Conservation (phyloP, 129 eudicot genomes). For the Kitagawia praeruptora region DNA sequence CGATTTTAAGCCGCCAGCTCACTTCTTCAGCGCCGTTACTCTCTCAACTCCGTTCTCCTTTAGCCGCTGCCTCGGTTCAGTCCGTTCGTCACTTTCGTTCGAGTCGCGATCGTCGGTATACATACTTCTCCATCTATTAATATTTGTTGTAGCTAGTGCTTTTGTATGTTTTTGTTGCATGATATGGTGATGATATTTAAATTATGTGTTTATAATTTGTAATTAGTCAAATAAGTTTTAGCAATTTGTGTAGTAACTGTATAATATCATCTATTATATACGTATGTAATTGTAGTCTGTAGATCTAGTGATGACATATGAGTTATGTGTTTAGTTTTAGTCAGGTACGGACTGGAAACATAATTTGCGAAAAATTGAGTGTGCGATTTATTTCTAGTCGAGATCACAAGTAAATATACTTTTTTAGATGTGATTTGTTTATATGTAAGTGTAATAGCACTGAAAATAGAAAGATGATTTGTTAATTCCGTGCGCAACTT, state of each 20-base stretch:
- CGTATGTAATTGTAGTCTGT: no score
- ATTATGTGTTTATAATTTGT: background rate
- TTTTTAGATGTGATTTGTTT: background rate
- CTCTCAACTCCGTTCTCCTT: background rate
- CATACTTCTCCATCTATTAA: background rate
- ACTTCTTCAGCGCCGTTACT: background rate
- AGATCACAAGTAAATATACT: background rate
- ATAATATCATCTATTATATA: no score
- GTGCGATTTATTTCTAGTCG: no score
- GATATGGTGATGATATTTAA: background rate
- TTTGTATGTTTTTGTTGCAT: background rate
- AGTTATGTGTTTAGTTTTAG: no score
- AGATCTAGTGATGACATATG: no score
- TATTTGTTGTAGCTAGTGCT: background rate
- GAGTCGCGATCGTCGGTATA: background rate
- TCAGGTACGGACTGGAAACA: no score
- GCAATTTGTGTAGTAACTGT: no score
- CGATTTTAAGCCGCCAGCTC: background rate
- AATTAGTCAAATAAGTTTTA: no score
- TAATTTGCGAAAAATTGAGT: no score
- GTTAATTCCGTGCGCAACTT: background rate
- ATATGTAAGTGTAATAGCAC: background rate
- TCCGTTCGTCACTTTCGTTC: background rate
- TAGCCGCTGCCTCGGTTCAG: background rate
- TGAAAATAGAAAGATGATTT: background rate